A percentile compares a stretch with the other conserved stretches of the same genome.
phyloP scores from a whole-genome alignment of 2,329 filamentous ascomycete species.

The Sporothrix phasma region DNA sequence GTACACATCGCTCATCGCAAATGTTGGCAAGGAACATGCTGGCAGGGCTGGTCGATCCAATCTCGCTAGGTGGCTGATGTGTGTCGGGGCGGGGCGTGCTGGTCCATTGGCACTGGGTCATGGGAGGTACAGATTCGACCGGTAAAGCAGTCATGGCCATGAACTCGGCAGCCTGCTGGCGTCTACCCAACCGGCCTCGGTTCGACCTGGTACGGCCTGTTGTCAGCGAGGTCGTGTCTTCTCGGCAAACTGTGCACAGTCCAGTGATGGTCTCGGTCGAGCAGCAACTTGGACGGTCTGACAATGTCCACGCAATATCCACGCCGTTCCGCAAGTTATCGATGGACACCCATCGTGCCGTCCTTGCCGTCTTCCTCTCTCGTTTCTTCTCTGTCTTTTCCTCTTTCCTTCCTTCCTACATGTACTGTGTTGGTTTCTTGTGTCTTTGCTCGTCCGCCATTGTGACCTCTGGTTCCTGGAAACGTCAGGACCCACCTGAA shows the following conservation, averaged over 20 bases:
- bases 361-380: background rate
- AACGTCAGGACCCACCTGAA: too few species aligned
- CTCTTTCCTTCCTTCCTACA: background rate
- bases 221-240: too few species aligned
- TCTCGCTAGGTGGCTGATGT: background rate
- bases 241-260: too few species aligned
- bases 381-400: background rate
- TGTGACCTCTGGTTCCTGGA: too few species aligned
- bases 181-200: background rate
- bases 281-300: background rate
- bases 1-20: background rate
- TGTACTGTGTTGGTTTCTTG: too few species aligned
- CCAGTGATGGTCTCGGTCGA: background rate
- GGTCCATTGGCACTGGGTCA: background rate
- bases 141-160: background rate
- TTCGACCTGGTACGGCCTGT: too few species aligned
- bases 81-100: constrained; percentile 7
- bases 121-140: background rate
- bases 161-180: background rate
- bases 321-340: too few species aligned
- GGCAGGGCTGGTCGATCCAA: constrained; percentile 3
- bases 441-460: too few species aligned
- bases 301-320: background rate
- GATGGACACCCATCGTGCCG: constrained; percentile 12
- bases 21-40: background rate